Evolutionary conservation across 1,139 yeast genomes (phyloP).

Genomic region (Debaryomyces udenii): DNA sequence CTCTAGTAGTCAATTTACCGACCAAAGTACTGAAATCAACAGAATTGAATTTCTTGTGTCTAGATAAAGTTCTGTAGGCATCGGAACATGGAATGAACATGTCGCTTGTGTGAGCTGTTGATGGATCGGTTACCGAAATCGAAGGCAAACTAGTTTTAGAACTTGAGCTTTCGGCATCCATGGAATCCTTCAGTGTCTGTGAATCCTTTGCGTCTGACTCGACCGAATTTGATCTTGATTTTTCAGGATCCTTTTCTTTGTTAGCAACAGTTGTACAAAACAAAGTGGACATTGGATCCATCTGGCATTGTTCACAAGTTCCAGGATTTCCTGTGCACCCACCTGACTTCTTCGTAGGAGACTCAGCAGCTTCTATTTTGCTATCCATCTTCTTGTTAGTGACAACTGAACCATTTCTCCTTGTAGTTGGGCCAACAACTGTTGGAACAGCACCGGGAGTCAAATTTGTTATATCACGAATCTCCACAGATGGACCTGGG

Average conservation of each 20-base stretch:
- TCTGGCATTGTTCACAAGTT: slow-evolving; percentile 79
- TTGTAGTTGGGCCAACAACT: slow-evolving; percentile 31
- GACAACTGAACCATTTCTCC: slow-evolving; percentile 20
- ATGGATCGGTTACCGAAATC: slow-evolving; percentile 12
- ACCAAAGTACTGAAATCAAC: slow-evolving; percentile 77
- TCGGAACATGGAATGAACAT: slow-evolving; percentile 85
- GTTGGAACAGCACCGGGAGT: slow-evolving; percentile 48
- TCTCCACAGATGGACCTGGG: slow-evolving; percentile 66
- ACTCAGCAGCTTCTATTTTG: slow-evolving; percentile 12
- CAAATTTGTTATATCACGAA: slow-evolving; percentile 46
- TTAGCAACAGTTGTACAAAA: slow-evolving; percentile 86
- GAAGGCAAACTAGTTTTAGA: slow-evolving; percentile 18
- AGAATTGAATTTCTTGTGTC: slow-evolving; percentile 73
- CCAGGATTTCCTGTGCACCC: slow-evolving; percentile 92
- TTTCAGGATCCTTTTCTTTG: slow-evolving; percentile 35
- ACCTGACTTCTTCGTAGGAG: slow-evolving; percentile 19
- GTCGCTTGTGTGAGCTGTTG: slow-evolving; percentile 15
- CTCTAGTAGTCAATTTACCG: slow-evolving; percentile 75
- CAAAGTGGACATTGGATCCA: slow-evolving; percentile 85
- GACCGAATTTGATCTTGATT: slow-evolving; percentile 12
- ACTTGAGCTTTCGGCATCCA: slow-evolving; percentile 17
- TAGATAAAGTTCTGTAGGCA: slow-evolving; percentile 80
- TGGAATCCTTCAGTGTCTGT: slow-evolving; percentile 7
- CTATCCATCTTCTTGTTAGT: slow-evolving; percentile 8
- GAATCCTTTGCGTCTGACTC: slow-evolving; percentile 11